Evolutionary conservation across 2,329 filamentous ascomycete genomes (phyloP), one percentile per base, ranked within the genome.

Genomic region (Hypomyces perniciosus): DNA sequence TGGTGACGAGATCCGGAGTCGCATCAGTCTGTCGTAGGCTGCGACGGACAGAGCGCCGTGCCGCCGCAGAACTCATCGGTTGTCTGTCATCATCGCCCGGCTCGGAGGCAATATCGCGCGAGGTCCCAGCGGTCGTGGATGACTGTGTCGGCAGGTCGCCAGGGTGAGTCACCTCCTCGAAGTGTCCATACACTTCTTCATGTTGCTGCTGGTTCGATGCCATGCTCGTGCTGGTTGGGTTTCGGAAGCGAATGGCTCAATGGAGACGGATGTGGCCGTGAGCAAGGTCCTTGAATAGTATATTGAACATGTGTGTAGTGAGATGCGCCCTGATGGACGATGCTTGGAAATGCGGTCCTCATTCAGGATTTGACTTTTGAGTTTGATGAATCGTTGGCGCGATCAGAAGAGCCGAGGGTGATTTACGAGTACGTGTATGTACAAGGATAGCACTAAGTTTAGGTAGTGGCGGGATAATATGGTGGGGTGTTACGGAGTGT

Each of bases 1-100:
- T 70, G 35, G 66, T 70, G 54, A 70, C 66, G 50, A 70, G 65
- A 49, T 71, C 68, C 45, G 68, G 68, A 9, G 68, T 71, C n/a
- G 66, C 65, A 12, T 65, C 63, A 27, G 61, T 60, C 33, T 62
- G 63, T 42, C 65, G 62, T 43, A 69, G 60, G 52, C 61, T 68
- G n/a, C 65, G 65, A 28, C 67, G 64, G 35, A 65, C 66, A 39
- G 69, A 66, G 38, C 67, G 65, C 9, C 68, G 61, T 13, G 65
- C 66, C 10, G 67, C 65, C 27, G 65, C 62, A 1, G 66, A 62
- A 41, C 62, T 69, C 57, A 70, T 58, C 20, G 20, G 20, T 10
- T 59, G 62, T 42, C 67, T 54, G 6, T 65, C 65, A 43, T 69
- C 67, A 49, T 70, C 68, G 55, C 66, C 68, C 9, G 67, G 69